These are phyloP conservation scores for Penicillium diatomitis DNA, from an alignment of 495 filamentous ascomycete species.

Conservation along the genomic window DNA sequence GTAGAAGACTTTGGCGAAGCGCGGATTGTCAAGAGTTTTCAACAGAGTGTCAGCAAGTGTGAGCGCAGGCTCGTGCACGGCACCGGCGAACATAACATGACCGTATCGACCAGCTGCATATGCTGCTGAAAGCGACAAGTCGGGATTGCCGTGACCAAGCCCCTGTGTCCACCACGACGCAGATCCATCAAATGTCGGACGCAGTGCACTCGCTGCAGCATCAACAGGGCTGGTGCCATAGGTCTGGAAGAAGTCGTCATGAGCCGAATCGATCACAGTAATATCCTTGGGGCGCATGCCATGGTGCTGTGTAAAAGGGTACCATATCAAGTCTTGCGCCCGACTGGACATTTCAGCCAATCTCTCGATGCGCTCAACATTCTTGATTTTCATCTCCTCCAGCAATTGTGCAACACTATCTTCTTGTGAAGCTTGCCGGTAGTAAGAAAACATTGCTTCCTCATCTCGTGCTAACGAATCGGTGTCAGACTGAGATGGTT, in stretches of 20 bases:
- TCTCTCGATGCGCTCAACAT: conserved; percentile 41
- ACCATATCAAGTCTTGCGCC: conserved; percentile 60
- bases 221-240: conserved; percentile 15
- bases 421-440: conserved; percentile 27
- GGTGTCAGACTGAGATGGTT: conserved; percentile 15
- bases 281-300: conserved; percentile 49
- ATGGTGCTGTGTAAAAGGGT: conserved; percentile 74
- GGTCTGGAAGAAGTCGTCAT: conserved; percentile 65
- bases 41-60: conserved; percentile 52
- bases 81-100: conserved; percentile 73
- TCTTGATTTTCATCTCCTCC: conserved; percentile 37
- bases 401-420: conserved; percentile 33
- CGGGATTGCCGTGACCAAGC: conserved; percentile 63
- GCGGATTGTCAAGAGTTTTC: conserved; percentile 44
- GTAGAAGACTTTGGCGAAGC: conserved; percentile 60
- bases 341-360: conserved; percentile 49
- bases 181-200: conserved; percentile 63
- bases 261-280: conserved; percentile 63
- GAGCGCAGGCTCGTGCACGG: conserved; percentile 63
- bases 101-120: conserved; percentile 77
- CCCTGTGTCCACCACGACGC: conserved; percentile 86
- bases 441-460: conserved; percentile 51
- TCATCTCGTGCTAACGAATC: conserved; percentile 36
- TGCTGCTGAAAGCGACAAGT: conserved; percentile 57
- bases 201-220: conserved; percentile 23